Base-by-base conservation (phyloP, 2,329 filamentous ascomycete species). In the Fusarium beomiforme region DNA sequence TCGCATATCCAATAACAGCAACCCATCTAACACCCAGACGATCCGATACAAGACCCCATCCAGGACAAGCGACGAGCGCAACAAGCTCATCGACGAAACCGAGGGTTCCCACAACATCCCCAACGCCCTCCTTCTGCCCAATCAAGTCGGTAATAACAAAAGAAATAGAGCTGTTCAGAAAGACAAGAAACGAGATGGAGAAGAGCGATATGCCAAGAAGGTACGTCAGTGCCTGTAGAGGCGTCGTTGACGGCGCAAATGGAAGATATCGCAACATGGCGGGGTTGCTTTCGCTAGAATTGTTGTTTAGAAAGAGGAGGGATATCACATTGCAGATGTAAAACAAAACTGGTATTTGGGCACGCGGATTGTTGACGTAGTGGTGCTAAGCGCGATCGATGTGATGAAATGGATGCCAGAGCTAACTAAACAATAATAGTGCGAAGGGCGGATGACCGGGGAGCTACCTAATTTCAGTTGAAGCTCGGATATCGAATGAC, bases 171-270 rank as follows among this genome's bases (percentile, higher is more conserved):
- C 90, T 92, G 84, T 96, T 96, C 69, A 97, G 88, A 82, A 97
- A 97, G 76, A 97, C 93, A 72, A 97, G 91, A 83, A 96, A 96
- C 59, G 92, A 92, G 77, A 97, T 96, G 81, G 91, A 93, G 85
- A 95, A 95, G 75, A 97, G 89, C 67, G 92, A 93, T 77, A 96
- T 92, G 78, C 91, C 91, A 71, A 94, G 86, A 37, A 97, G 89
- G 80, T 97, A 97, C 33, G 93, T 92, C 62, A 87, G 80, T n/a
- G 88, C 90, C 77, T 92, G 89, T 23, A 88, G 78, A 8, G 85
- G 82, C 16, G 89, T 90, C n/a, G 88, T 89, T 46, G 86, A 85
- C 24, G 84, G 79, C 68, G 88, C 84, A 80, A 91, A 91, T 31
- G 89, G 89, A 57, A 89, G 81, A 67, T 84, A 80, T 61, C 84